Conservation (phyloP, 2,329 filamentous ascomycete genomes). For the Pseudogymnoascus sp. region DNA sequence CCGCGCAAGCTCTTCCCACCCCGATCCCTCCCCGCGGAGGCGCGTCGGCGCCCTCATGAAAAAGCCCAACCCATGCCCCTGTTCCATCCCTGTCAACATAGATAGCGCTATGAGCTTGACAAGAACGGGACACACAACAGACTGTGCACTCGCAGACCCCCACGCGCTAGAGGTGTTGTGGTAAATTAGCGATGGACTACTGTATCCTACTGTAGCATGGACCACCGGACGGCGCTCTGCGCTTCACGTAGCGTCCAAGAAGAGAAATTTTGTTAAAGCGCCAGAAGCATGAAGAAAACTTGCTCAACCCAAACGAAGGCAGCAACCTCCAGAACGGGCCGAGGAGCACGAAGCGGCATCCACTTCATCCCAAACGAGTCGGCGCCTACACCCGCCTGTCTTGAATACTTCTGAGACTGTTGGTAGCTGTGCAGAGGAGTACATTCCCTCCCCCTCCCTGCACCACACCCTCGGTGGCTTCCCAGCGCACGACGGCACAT, state of each 20-base stretch:
- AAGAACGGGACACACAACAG: not conserved
- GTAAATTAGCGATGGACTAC: not conserved
- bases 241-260: not conserved
- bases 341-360: not conserved
- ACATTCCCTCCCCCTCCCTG: not conserved
- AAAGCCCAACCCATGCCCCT: not conserved
- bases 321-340: not conserved
- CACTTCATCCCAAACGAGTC: not conserved
- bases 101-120: not conserved
- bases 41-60: not conserved
- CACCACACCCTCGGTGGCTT: not conserved
- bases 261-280: not conserved
- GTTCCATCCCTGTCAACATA: not conserved
- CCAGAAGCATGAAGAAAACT: not conserved
- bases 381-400: not conserved
- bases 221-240: not conserved
- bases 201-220: not conserved
- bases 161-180: not conserved
- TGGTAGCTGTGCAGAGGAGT: not conserved
- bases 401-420: not conserved
- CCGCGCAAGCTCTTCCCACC: not conserved
- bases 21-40: not conserved
- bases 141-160: not conserved
- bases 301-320: not conserved
- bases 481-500: not conserved